A percentile compares a stretch with the other conserved stretches of the same genome.
These are phyloP conservation scores for Aspergillus aculeatinus DNA, from an alignment of 2,329 filamentous ascomycete species.

Conservation along the genomic window DNA sequence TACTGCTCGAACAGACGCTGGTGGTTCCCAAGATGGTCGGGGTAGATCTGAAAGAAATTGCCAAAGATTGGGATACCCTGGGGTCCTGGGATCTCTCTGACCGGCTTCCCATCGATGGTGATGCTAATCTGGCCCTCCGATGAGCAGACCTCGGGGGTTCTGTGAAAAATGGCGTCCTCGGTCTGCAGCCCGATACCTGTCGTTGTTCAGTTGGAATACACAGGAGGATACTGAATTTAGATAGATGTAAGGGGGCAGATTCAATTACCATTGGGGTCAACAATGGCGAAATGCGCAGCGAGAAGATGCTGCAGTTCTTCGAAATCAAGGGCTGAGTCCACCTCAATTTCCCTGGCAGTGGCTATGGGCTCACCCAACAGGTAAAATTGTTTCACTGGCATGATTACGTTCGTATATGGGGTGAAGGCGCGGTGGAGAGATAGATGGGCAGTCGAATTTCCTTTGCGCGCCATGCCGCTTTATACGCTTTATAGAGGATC, in stretches of 20 bases:
- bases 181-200: conserved; percentile 25
- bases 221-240: no score
- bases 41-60: conserved; percentile 56
- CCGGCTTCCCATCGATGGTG: conserved; percentile 28
- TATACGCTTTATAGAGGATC: not conserved
- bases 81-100: conserved; percentile 25
- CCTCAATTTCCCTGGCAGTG: conserved; percentile 21
- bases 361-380: conserved; percentile 22
- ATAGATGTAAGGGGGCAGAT: no score
- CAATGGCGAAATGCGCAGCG: conserved; percentile 33
- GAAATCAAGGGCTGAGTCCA: conserved; percentile 21
- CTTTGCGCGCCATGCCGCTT: not conserved
- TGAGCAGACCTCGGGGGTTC: conserved; percentile 19
- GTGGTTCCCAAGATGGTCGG: conserved; percentile 59
- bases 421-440: not conserved
- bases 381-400: conserved; percentile 24
- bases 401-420: not conserved
- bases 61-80: conserved; percentile 45
- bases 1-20: conserved; percentile 55
- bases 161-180: conserved; percentile 10
- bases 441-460: not conserved
- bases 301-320: conserved; percentile 24
- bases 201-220: no score
- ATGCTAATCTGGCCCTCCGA: conserved; percentile 21
- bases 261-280: conserved; percentile 29